Base-by-base conservation (phyloP, 164 flowering plant species). In the Taxillus chinensis region DNA sequence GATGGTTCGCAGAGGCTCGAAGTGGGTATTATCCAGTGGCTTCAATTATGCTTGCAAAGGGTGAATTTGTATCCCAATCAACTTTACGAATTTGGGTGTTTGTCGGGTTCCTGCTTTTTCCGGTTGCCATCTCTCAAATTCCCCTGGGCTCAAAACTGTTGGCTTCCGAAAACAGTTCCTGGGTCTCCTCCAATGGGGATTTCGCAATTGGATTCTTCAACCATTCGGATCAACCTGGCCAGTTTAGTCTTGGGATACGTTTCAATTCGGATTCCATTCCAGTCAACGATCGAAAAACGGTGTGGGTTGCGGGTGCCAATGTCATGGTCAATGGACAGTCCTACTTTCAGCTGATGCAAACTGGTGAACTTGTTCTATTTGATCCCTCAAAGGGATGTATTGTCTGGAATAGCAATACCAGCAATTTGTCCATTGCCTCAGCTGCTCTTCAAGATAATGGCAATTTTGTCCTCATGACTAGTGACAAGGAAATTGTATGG, bases 231-330 rank as follows among this genome's bases (percentile, higher is more conserved):
- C 75, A 72, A 57, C 75, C 79, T 3, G 64, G 75, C 68, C 80
- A 64, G 70, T 80, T 72, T 49, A 74, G 79, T 39, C 61, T 75
- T 6, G 93, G 90, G 9, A 75, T 87, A 54, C 73, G 75, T 15
- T 86, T 78, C 70, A 77, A 78, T 74, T 78, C 87, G 2, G 58
- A 63, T 17, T 75, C 76, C 8, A 79, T 86, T 45, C 86, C 89
- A 3, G 41, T 5, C 61, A 62, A 14, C 13, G 60, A 80, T 41
- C 87, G 65, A 61, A 63, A 65, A 12, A 73, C 76, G 50, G 84
- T 86, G 59, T 88, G 95, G 95, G 77, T 73, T 64, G 87, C 80
- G 11, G 95, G 95, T 15, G 87, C 74, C 45, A 83, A 78, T 61
- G 58, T 73, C 17, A 60, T 58, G 0, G 86, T 83, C 5, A 68